Conservation (phyloP, 176 grass and related monocot species). For the Phragmites australis region DNA sequence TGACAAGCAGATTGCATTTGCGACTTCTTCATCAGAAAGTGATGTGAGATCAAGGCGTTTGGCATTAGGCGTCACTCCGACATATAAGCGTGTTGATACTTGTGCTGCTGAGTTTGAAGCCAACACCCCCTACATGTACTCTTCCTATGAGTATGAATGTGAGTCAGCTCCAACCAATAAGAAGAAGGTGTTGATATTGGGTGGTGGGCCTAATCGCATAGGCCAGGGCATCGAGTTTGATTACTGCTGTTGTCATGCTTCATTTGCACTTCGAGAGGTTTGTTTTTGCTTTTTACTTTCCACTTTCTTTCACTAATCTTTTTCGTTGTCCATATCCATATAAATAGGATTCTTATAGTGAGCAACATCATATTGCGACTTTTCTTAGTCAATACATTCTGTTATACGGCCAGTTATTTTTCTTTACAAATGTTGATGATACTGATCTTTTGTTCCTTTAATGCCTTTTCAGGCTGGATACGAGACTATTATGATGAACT, state of each 20-base stretch:
- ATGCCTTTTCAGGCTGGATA: slow-evolving; percentile 63
- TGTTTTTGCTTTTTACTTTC: no score
- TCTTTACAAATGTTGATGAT: background rate
- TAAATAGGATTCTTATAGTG: no score
- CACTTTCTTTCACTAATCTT: no score
- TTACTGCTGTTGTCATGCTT: slow-evolving; percentile 97
- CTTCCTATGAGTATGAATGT: slow-evolving; percentile 93
- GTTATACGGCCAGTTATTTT: background rate
- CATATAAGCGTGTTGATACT: slow-evolving; percentile 97
- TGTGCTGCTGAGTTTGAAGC: slow-evolving; percentile 99
- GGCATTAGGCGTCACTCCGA: slow-evolving; percentile 63
- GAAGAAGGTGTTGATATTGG: slow-evolving; percentile 98
- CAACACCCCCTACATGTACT: slow-evolving; percentile 98
- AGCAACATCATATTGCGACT: background rate
- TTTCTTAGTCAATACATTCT: background rate
- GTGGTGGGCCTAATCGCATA: slow-evolving; percentile 96
- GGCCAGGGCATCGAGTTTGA: slow-evolving; percentile 99
- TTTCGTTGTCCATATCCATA: no score
- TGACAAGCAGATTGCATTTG: slow-evolving; percentile 91
- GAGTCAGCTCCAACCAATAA: slow-evolving; percentile 77
- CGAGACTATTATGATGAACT: slow-evolving; percentile 99
- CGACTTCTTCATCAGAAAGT: slow-evolving; percentile 70
- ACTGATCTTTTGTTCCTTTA: background rate
- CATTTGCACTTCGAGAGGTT: slow-evolving; percentile 95
- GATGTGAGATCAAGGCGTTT: slow-evolving; percentile 77